Evolutionary conservation across 345 rosid species (phyloP).

Genomic region (Populus euphratica): DNA sequence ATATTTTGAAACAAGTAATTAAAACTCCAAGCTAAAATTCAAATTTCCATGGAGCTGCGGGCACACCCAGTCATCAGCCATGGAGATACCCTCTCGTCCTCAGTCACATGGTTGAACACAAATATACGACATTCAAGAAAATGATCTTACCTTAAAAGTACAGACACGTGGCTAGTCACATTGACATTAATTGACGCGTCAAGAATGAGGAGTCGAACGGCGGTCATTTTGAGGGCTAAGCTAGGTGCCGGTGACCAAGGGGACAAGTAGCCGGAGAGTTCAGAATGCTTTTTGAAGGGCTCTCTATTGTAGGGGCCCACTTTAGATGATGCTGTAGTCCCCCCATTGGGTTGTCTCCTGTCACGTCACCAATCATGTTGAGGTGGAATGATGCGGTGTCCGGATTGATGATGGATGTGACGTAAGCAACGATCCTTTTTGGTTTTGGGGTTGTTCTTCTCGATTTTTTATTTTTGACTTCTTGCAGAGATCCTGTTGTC

Average conservation of each 20-base stretch:
- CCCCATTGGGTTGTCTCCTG: background rate
- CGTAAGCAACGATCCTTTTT: conserved; percentile 22
- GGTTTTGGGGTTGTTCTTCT: background rate
- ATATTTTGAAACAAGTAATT: too few species aligned
- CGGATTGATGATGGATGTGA: conserved; percentile 25
- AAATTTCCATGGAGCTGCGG: too few species aligned
- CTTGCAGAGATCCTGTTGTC: background rate
- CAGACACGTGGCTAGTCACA: conserved; percentile 24
- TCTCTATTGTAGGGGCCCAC: conserved; percentile 2
- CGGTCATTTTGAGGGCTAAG: conserved; percentile 20
- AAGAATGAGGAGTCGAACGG: conserved; percentile 21
- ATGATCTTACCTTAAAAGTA: background rate
- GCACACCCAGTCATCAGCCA: background rate
- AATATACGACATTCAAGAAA: background rate
- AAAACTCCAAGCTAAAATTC: too few species aligned
- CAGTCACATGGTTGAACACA: background rate
- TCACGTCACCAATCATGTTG: conserved; percentile 31
- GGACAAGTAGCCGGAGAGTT: conserved; percentile 41
- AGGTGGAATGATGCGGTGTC: conserved; percentile 29
- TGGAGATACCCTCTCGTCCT: too few species aligned
- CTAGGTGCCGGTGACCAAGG: conserved; percentile 31
- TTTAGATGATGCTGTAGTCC: background rate
- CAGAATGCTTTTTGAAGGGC: conserved; percentile 25
- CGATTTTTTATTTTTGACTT: background rate
- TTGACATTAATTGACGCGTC: conserved; percentile 20